Evolutionary conservation across 2,329 filamentous ascomycete genomes (phyloP).

Genomic region (Dothiorella sarmentorum): DNA sequence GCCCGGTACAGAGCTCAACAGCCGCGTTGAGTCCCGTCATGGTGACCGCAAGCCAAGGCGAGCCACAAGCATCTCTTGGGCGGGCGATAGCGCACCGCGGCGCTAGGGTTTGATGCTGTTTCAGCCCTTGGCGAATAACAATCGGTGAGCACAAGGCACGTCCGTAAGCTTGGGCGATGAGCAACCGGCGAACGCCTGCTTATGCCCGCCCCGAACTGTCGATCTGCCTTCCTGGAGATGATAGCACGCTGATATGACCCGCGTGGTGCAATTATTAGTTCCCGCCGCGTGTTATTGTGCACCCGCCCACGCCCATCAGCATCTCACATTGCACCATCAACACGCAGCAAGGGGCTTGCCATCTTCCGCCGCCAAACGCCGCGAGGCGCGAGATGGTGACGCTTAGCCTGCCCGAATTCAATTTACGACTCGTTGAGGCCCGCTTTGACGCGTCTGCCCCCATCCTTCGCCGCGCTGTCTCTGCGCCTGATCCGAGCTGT

Average conservation of each 20-base stretch:
- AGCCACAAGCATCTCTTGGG: too few species aligned
- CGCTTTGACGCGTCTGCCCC: background rate
- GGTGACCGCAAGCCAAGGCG: too few species aligned
- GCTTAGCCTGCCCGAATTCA: background rate
- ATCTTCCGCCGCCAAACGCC: background rate
- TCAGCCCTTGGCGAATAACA: conserved; percentile 4
- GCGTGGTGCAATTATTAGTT: background rate
- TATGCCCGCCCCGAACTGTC: background rate
- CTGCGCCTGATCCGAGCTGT: conserved; percentile 9
- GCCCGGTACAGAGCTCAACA: too few species aligned
- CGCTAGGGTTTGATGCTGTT: conserved; percentile 2
- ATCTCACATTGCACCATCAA: too few species aligned
- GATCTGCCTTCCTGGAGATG: conserved; percentile 5
- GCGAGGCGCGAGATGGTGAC: background rate
- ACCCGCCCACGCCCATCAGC: too few species aligned
- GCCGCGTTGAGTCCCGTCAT: background rate
- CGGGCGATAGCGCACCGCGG: background rate
- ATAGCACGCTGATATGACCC: background rate
- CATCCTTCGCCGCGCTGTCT: background rate
- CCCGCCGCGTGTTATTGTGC: too few species aligned
- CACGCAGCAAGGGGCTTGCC: background rate
- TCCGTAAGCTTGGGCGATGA: background rate
- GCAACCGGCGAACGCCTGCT: conserved; percentile 4
- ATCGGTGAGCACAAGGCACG: conserved; percentile 5
- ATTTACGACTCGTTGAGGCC: conserved; percentile 2